Evolutionary conservation across 73 alveolate genomes (phyloP).

Genomic region (Uronychia binucleata): DNA sequence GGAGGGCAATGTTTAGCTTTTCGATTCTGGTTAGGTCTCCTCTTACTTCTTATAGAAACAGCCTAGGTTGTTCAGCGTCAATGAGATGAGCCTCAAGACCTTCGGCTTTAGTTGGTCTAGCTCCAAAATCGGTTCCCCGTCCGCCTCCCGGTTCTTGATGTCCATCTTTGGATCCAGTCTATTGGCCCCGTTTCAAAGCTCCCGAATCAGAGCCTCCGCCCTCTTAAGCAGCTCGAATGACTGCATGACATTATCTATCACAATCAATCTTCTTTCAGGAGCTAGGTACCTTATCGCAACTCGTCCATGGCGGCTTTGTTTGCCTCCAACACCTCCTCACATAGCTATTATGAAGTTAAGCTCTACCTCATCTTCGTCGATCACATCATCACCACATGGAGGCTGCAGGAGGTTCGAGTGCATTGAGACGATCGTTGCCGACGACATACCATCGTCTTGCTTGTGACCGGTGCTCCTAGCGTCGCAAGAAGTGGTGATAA

Average conservation of each 20-base stretch:
- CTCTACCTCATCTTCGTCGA: background rate
- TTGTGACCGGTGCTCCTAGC: conserved; percentile 24
- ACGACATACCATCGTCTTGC: background rate
- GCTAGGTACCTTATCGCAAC: background rate
- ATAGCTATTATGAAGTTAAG: background rate
- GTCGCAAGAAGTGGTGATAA: no score
- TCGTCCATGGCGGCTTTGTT: background rate
- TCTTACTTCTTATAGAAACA: conserved; percentile 21
- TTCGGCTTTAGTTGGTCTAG: background rate
- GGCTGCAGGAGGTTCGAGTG: background rate
- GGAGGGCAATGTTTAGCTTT: background rate
- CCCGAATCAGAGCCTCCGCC: background rate
- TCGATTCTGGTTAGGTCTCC: background rate
- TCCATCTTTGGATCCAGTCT: background rate
- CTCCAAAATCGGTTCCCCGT: background rate
- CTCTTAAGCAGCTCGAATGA: background rate
- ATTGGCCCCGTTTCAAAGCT: background rate
- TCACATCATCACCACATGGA: background rate
- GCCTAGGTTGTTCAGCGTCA: conserved; percentile 23
- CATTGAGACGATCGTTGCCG: background rate
- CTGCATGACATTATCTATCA: background rate
- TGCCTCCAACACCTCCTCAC: background rate
- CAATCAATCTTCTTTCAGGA: no score
- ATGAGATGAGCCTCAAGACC: background rate
- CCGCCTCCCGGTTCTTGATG: background rate